Evolutionary conservation across 305 asterid genomes (phyloP), one percentile per base, ranked within the genome.

Genomic region (Caryopteris hybrid): DNA sequence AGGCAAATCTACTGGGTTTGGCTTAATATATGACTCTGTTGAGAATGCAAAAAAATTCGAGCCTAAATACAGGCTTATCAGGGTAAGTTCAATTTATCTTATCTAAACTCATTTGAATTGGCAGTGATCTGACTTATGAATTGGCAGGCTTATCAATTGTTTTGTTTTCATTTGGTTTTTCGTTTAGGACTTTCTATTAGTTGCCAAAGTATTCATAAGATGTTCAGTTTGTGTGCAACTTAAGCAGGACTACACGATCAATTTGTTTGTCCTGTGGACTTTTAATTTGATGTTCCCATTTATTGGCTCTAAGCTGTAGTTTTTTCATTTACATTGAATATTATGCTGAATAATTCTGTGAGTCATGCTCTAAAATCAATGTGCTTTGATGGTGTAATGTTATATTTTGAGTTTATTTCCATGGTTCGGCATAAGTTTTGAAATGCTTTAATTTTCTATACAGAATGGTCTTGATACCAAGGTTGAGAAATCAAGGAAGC

Each of bases 401-500:
- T n/a, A n/a, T n/a, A n/a, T n/a, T n/a, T n/a, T n/a, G n/a, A n/a
- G n/a, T n/a, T n/a, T n/a, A n/a, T n/a, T n/a, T n/a, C n/a, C n/a
- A n/a, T n/a, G n/a, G n/a, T n/a, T n/a, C n/a, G n/a, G n/a, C n/a
- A 2, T 31, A 8, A 38, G 11, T 56, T 27, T 11, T n/a, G n/a
- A 7, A 5, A 23, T 55, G 7, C 31, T 8, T 70, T 10, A 36
- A 34, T 60, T 43, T 29, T 25, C 21, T 21, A 0, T 45, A 73
- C 88, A 88, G 96, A 88, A 88, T 77, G 96, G 96, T 50, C 87
- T 88, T 66, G 96, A 83, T 39, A 86, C 90, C 51, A 86, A 88
- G 95, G 71, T 88, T 61, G 95, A 88, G 76, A 88, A 88, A 74
- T 88, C 96, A 0, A 86, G 96, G 77, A 88, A 88, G 65, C 96